Percentiles rank a stretch among this genome's conserved stretches.
Evolutionary conservation across 2,329 filamentous ascomycete species (phyloP).

Genomic region (Penicillium freii): DNA sequence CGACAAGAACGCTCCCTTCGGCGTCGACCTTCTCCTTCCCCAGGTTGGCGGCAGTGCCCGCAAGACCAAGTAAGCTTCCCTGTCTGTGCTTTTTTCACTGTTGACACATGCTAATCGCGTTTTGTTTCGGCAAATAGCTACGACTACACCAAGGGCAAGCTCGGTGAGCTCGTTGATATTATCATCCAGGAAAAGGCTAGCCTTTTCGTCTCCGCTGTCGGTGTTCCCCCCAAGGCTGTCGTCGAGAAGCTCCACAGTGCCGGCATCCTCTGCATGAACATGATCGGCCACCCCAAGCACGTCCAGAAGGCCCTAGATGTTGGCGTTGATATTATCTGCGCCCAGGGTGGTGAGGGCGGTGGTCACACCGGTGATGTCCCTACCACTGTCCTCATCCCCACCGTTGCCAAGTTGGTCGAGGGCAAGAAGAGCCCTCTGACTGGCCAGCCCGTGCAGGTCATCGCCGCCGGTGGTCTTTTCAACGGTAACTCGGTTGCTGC

Average conservation of each 20-base stretch:
- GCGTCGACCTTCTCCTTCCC: slow-evolving; percentile 87
- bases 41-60: slow-evolving; percentile 92
- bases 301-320: slow-evolving; percentile 92
- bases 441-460: slow-evolving; percentile 80
- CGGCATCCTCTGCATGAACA: slow-evolving; percentile 98
- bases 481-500: slow-evolving; percentile 89
- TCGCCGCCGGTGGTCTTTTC: slow-evolving; percentile 91
- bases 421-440: slow-evolving; percentile 83
- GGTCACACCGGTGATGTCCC: slow-evolving; percentile 95
- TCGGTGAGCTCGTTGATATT: slow-evolving; percentile 83
- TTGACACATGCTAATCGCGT: slow-evolving; percentile 8
- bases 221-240: slow-evolving; percentile 82
- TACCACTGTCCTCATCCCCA: slow-evolving; percentile 86
- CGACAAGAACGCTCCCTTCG: slow-evolving; percentile 93
- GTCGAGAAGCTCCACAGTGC: slow-evolving; percentile 86
- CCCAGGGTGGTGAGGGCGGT: slow-evolving; percentile 95
- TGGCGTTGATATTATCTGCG: slow-evolving; percentile 94
- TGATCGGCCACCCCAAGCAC: slow-evolving; percentile 99
- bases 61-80: slow-evolving; percentile 74
- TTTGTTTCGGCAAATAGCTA: slow-evolving; percentile 60
- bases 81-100: not conserved
- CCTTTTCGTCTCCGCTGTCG: slow-evolving; percentile 95
- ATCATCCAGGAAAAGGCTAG: slow-evolving; percentile 88
- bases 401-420: slow-evolving; percentile 77
- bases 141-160: slow-evolving; percentile 99